phyloP scores from a whole-genome alignment of 768 basidiomycete species.

The Asterophora lycoperdoides region DNA sequence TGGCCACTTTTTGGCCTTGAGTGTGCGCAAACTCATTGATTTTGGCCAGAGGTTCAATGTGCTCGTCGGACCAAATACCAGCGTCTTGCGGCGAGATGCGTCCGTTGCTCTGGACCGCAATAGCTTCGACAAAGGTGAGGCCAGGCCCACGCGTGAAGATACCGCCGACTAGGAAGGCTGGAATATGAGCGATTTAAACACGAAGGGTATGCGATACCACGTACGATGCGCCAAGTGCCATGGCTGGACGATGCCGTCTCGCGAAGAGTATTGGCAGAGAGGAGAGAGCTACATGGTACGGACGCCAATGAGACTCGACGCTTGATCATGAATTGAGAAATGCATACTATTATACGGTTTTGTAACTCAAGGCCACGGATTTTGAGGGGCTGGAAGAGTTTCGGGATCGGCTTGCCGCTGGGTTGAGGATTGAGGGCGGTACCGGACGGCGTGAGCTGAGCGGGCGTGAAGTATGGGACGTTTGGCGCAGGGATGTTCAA shows the following conservation, averaged over 20 bases:
- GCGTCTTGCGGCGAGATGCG: constrained; percentile 64
- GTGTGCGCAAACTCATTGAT: constrained; percentile 72
- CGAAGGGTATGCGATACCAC: not conserved
- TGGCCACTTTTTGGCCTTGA: constrained; percentile 63
- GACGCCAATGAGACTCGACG: not conserved
- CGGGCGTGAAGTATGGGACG: constrained; percentile 38
- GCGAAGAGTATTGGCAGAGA: constrained; percentile 56
- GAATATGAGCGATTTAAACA: constrained; percentile 1
- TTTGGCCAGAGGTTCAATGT: constrained; percentile 40
- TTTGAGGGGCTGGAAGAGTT: constrained; percentile 51
- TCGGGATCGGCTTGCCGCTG: constrained; percentile 28
- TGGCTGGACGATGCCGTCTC: constrained; percentile 45
- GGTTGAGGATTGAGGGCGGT: constrained; percentile 39
- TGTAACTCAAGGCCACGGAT: constrained; percentile 50
- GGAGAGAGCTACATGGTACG: constrained; percentile 42
- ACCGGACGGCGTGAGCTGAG: constrained; percentile 40
- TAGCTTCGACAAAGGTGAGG: constrained; percentile 61
- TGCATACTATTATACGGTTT: constrained; percentile 50
- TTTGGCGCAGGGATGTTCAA: constrained; percentile 15
- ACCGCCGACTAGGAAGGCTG: constrained; percentile 39
- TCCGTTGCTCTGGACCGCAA: constrained; percentile 55
- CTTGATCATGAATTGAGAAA: not conserved
- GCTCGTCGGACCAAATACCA: constrained; percentile 63
- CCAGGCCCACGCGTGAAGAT: constrained; percentile 53
- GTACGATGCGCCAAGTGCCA: constrained; percentile 65